Base-by-base conservation (phyloP, 495 filamentous ascomycete species). In the Trichoderma gamsii region DNA sequence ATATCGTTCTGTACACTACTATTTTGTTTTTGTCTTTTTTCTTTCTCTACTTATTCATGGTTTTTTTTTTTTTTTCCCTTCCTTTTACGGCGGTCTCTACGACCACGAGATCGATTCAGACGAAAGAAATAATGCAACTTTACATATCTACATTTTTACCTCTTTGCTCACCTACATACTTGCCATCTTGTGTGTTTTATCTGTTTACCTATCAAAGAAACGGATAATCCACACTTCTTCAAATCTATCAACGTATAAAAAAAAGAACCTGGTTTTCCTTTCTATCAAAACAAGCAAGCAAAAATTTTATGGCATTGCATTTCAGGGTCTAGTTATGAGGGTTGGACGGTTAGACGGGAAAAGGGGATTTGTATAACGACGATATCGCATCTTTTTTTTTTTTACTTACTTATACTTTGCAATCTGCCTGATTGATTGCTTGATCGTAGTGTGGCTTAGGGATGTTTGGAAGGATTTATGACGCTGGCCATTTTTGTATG, bases 401-500 rank as follows among this genome's bases (percentile, higher is more conserved):
- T 29, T 29, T 1, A 29, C n/a, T n/a, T n/a, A n/a, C n/a, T n/a
- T n/a, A n/a, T n/a, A n/a, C 4, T 4, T 29, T 29, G 29, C 29
- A 29, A 29, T 29, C 29, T 1, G 29, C 29, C 29, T 4, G 29
- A 29, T 29, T 29, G 29, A 29, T 38, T 38, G 35, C 35, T 38
- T 9, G 8, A 38, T 38, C 35, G 35, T 38, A 38, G 35, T 38
- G 35, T 9, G 35, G 8, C 8, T 38, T 38, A 38, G 0, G 35
- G 5, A 29, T 38, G 4, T 38, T 7, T 38, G 35, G 35, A 7
- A 7, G 35, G 8, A 38, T 38, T 16, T 29, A 61, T 16, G 27
- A 61, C 16, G 56, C 56, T 12, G 8, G 56, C 56, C 23, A 61
- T 61, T 38, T 38, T 38, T 38, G 56, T 61, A 61, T 21, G 56